phyloP scores from a whole-genome alignment of 176 grass and related monocot genomes.

The Bothriochloa decipiens region DNA sequence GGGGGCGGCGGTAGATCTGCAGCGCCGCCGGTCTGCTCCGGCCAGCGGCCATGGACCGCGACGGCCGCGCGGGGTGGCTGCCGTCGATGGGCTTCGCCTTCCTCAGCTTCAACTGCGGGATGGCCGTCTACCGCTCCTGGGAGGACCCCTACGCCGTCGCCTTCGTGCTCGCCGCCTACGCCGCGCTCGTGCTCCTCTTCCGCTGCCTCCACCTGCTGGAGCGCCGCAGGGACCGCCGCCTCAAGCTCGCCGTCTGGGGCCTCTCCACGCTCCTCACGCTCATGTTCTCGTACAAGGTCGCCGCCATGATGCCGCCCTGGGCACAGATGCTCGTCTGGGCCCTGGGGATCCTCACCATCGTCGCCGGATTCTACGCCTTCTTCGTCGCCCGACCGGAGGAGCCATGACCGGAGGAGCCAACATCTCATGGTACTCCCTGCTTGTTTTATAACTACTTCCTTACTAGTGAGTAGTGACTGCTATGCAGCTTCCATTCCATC shows the following conservation, averaged over 20 bases:
- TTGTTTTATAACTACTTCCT: background rate
- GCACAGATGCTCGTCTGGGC: constrained; percentile 37
- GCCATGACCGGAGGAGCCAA: background rate
- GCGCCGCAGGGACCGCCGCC: background rate
- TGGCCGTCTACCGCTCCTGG: constrained; percentile 48
- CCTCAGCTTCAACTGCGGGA: constrained; percentile 50
- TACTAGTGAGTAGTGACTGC: no score
- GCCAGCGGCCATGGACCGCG: constrained; percentile 32
- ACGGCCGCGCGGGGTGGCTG: constrained; percentile 36
- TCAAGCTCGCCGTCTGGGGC: constrained; percentile 43
- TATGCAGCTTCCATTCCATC: background rate
- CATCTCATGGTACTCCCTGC: background rate
- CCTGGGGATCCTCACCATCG: constrained; percentile 28
- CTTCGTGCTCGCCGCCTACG: constrained; percentile 47
- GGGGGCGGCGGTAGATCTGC: background rate
- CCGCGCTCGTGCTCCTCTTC: constrained; percentile 44
- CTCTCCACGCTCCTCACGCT: constrained; percentile 53
- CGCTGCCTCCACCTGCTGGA: constrained; percentile 47
- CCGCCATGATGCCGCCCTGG: constrained; percentile 52
- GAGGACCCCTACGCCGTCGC: constrained; percentile 27
- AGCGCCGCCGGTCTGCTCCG: background rate
- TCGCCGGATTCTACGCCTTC: constrained; percentile 45
- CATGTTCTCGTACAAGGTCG: constrained; percentile 60
- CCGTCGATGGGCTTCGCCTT: constrained; percentile 40
- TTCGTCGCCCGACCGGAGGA: constrained; percentile 34